Percentiles rank a stretch among this genome's conserved stretches.
Conservation (phyloP, 2,329 filamentous ascomycete genomes). For the Boeremia lycopersici region DNA sequence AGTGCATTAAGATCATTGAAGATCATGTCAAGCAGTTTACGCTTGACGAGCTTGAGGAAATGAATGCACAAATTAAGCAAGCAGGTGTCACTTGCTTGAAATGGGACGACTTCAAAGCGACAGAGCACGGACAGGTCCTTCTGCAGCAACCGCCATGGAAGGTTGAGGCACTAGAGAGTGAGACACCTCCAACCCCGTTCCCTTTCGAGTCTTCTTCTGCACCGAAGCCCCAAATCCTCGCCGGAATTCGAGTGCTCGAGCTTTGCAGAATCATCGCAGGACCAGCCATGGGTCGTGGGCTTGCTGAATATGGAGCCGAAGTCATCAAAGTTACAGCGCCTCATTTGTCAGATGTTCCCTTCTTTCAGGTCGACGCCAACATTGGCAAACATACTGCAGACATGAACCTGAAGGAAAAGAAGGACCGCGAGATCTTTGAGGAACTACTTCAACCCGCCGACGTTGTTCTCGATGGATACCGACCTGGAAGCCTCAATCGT, state of each 20-base stretch:
- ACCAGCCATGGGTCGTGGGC: conserved; percentile 71
- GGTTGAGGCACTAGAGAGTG: conserved; percentile 58
- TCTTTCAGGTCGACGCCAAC: conserved; percentile 75
- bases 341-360: conserved; percentile 71
- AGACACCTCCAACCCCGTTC: conserved; percentile 58
- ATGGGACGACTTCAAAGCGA: conserved; percentile 49
- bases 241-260: conserved; percentile 74
- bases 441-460: conserved; percentile 66
- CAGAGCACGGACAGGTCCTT: conserved; percentile 50
- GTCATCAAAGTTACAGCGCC: conserved; percentile 75
- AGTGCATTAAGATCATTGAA: conserved; percentile 50
- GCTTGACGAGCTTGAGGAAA: conserved; percentile 48
- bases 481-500: conserved; percentile 67
- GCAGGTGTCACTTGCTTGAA: conserved; percentile 51
- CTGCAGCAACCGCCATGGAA: conserved; percentile 52
- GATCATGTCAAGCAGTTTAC: conserved; percentile 50
- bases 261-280: conserved; percentile 77
- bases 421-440: conserved; percentile 64
- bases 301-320: conserved; percentile 77
- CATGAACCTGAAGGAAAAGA: conserved; percentile 63
- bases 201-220: conserved; percentile 48
- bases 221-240: conserved; percentile 50
- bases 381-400: conserved; percentile 72
- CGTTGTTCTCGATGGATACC: conserved; percentile 72
- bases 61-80: conserved; percentile 50